Evolutionary conservation across 768 basidiomycete genomes (phyloP).

Genomic region (Daedaleopsis sinensis): DNA sequence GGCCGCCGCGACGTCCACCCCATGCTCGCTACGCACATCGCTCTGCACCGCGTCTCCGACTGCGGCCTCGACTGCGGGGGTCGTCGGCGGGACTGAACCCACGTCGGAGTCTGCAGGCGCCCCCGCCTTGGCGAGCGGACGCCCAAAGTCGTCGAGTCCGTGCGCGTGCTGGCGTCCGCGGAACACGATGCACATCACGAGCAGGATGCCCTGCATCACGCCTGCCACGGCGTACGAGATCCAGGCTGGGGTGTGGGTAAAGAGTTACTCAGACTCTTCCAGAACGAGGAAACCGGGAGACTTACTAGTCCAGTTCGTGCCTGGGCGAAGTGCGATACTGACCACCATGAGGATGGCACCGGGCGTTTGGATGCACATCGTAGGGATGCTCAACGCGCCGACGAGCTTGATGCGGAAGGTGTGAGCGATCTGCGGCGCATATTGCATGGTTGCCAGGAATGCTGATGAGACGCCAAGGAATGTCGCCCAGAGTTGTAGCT

Average conservation of each 20-base stretch:
- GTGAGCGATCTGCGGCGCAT: slow-evolving; percentile 81
- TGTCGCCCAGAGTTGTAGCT: slow-evolving; percentile 69
- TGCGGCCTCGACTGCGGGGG: slow-evolving; percentile 17
- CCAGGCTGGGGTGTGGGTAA: slow-evolving; percentile 56
- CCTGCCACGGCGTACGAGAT: slow-evolving; percentile 81
- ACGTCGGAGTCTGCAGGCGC: background rate
- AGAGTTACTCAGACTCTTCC: too few species aligned
- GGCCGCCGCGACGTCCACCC: slow-evolving; percentile 5
- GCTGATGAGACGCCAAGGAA: slow-evolving; percentile 86
- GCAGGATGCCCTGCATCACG: slow-evolving; percentile 78
- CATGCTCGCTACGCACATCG: slow-evolving; percentile 21
- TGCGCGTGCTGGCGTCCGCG: slow-evolving; percentile 74
- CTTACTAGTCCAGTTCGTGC: slow-evolving; percentile 85
- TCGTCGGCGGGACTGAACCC: slow-evolving; percentile 16
- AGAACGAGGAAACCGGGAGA: slow-evolving; percentile 3
- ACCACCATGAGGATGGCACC: slow-evolving; percentile 87
- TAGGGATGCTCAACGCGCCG: slow-evolving; percentile 90
- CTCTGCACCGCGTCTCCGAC: slow-evolving; percentile 24
- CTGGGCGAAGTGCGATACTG: slow-evolving; percentile 78
- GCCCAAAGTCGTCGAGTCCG: slow-evolving; percentile 89
- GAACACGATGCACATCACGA: slow-evolving; percentile 87
- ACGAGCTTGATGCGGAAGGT: slow-evolving; percentile 83
- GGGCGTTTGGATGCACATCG: slow-evolving; percentile 95
- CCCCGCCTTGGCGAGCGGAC: slow-evolving; percentile 39
- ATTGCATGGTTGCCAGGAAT: slow-evolving; percentile 79